Base-by-base conservation (phyloP, 768 basidiomycete species). In the Omphalotus guepiniiformis region DNA sequence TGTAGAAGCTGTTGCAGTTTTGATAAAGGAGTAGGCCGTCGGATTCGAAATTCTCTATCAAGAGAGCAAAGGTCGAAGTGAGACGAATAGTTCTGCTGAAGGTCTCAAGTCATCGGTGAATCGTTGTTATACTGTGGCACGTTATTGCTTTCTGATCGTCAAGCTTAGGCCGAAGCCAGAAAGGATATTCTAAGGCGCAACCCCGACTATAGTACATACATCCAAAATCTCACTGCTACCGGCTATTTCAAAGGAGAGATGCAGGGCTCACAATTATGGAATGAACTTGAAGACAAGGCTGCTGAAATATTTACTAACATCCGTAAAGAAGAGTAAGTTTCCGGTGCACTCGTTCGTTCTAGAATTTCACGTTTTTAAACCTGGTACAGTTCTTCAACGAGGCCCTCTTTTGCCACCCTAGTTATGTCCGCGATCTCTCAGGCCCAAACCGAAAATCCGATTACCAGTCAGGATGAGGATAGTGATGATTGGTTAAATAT, bases 21-120 rank as follows among this genome's bases (percentile, higher is more conserved):
- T 8, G 19, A 41, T 37, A 6, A n/a, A n/a, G n/a, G n/a, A n/a
- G n/a, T 58, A 94, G 86, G 84, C 93, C 2, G 91, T 91, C 53
- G 96, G 96, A 1, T 97, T 97, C 52, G 96, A 99, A 69, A 99
- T 98, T 76, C 75, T 96, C 32, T 97, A 88, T 61, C 84, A 88
- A 61, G 93, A 93, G 60, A 85, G 79, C 49, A 85, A 87, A 63
- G 70, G 75, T 39, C 78, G 79, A 34, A 66, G 68, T 48, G 72
- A 73, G 32, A 60, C 53, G 9, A 68, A 62, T 40, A 54, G 59
- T 36, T 58, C 67, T 2, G 51, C 63, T 26, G 74, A 76, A 45
- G 65, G 58, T 30, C 52, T 65, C 4, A 56, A 59, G 16, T 70
- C 77, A 38, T 78, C 76, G n/a, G 83, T 85, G 56, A 51, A 76